Evolutionary conservation across 257 asterid genomes (phyloP), one percentile per base, ranked within the genome.

Genomic region (Nicotiana tabacum): DNA sequence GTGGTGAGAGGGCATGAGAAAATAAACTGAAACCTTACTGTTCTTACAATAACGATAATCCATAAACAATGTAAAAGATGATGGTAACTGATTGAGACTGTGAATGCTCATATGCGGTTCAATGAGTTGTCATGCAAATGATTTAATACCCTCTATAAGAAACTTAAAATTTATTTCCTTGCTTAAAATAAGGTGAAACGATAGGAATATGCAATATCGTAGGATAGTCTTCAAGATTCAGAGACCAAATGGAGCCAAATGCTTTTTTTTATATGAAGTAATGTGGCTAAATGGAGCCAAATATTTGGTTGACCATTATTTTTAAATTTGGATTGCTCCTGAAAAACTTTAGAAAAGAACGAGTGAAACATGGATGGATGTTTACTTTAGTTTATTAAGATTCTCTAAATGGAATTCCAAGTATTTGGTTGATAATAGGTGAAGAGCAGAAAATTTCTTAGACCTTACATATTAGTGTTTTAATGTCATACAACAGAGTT

Each of bases 61-160:
- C 37, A 64, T 27, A 64, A 29, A 27, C 69, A 64, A 64, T 64
- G 69, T 64, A 64, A 62, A 33, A 64, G 27, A 64, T 64, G 69
- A 10, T 29, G 12, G 1, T 4, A 27, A 64, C 37, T 62, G 33
- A 62, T 62, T 64, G 69, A 43, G 18, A 64, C 18, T 64, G 35
- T 64, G 17, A 29, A 27, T 27, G 69, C 39, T 64, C 69, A 12
- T 18, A 8, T 12, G 39, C 1, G 9, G 9, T 64, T 64, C 39
- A 64, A 18, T 64, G 69, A 64, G 69, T 64, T 64, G 69, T 64
- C 69, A 64, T 64, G 69, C 69, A 64, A 11, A 64, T 64, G 69
- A 64, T 64, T 7, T 29, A 64, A 64, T 29, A 64, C 18, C 8
- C 69, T 64, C 37, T 29, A 64, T 43, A 43, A 43, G 12, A 53